Evolutionary conservation across 805 yeast genomes (phyloP), one percentile per base, ranked within the genome.

Genomic region (Clavispora carvajalis): DNA sequence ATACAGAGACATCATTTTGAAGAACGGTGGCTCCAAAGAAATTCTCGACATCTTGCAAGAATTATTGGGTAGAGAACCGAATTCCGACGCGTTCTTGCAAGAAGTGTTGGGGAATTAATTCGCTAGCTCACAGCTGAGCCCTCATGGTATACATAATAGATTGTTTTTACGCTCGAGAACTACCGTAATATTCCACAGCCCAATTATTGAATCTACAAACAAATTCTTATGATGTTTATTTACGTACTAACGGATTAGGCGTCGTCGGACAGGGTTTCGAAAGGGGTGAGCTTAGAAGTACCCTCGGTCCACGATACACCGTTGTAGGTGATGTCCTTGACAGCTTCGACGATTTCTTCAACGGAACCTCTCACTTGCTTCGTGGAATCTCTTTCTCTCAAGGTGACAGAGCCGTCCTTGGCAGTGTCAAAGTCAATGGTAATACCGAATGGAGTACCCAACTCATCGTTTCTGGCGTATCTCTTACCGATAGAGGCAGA

Each of bases 401-500:
- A 75, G 25, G 99, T 91, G 51, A 91, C 85, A 11, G 96, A 82
- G 37, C 79, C 78, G 60, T 91, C 97, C 60, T 83, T 78, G 47
- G 85, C 77, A 40, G 95, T 82, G 50, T 91, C 97, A 65, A 93
- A 91, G 67, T 91, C 99, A 55, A 91, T 85, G 49, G 99, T 91
- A 67, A 91, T 80, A 64, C 99, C 99, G 62, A 93, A 93, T 54
- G 99, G 99, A 40, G 98, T 93, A 67, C 99, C 99, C 60, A 91
- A 77, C 73, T 91, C 99, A 67, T 91, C 99, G 65, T 91, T 91
- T 73, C 99, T 86, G 49, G 99, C 89, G 59, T 91, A 91, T 71
- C 99, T 84, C 73, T 90, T 87, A 71, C 99, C 99, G 57, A 91
- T 93, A 23, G 98, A 86, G 16, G 96, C 97, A 52, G 95, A 85